A percentile compares a stretch with the other conserved stretches of the same genome.
Evolutionary conservation across 2,329 filamentous ascomycete species (phyloP).

Genomic region (Paecilomyces formosus): DNA sequence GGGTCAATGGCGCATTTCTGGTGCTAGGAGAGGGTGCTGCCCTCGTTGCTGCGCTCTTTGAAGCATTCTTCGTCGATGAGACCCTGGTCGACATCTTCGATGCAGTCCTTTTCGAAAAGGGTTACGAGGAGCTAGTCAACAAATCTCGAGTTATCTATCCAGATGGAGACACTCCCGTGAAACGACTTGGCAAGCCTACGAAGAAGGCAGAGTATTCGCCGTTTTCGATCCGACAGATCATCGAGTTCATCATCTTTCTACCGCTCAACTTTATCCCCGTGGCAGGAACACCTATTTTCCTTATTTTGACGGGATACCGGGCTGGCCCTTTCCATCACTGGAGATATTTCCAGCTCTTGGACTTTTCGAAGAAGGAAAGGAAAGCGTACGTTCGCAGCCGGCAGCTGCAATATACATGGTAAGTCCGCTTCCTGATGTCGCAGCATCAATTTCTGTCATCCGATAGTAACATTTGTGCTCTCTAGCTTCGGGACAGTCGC

Average conservation of each 20-base stretch:
- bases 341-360: slow-evolving; percentile 77
- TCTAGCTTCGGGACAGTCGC: slow-evolving; percentile 72
- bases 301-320: slow-evolving; percentile 79
- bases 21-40: slow-evolving; percentile 63
- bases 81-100: slow-evolving; percentile 77
- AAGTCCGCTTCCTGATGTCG: slow-evolving; percentile 13
- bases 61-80: slow-evolving; percentile 76
- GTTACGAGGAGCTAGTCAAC: slow-evolving; percentile 60
- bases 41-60: slow-evolving; percentile 60
- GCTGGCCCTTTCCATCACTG: slow-evolving; percentile 86
- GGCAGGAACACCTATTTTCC: slow-evolving; percentile 75
- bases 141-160: slow-evolving; percentile 58
- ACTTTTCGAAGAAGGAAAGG: slow-evolving; percentile 64
- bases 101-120: slow-evolving; percentile 70
- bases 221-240: slow-evolving; percentile 83
- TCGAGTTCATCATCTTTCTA: slow-evolving; percentile 71
- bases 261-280: slow-evolving; percentile 84
- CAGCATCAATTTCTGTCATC: neutral
- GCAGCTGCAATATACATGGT: slow-evolving; percentile 80
- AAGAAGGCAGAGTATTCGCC: slow-evolving; percentile 72
- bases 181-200: slow-evolving; percentile 75
- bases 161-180: slow-evolving; percentile 65
- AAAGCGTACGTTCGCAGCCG: slow-evolving; percentile 61
- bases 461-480: neutral
- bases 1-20: slow-evolving; percentile 79